phyloP scores from a whole-genome alignment of 768 basidiomycete genomes.

The Amylocystis lapponica region DNA sequence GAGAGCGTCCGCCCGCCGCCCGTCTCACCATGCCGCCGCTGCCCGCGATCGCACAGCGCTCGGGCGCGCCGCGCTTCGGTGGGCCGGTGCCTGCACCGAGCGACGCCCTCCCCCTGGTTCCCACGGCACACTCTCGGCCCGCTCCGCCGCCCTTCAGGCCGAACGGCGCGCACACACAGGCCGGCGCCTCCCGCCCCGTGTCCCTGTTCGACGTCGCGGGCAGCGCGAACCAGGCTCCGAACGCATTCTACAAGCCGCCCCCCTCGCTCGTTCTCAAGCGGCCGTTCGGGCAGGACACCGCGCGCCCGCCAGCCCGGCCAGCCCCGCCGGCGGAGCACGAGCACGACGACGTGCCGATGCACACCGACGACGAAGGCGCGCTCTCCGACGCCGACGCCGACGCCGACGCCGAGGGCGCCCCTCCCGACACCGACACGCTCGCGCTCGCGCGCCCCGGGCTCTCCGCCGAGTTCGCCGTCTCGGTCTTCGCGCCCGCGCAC shows the following conservation, averaged over 20 bases:
- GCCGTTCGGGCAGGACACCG: slow-evolving; percentile 1
- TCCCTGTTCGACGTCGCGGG: slow-evolving; percentile 38
- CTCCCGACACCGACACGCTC: slow-evolving; percentile 5
- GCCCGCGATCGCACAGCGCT: slow-evolving; percentile 23
- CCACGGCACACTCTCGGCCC: slow-evolving; percentile 1
- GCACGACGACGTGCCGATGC: slow-evolving; percentile 4
- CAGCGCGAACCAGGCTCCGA: slow-evolving; percentile 47
- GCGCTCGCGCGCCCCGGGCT: too few species aligned
- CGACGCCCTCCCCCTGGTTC: slow-evolving; percentile 1
- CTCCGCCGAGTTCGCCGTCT: slow-evolving; percentile 21
- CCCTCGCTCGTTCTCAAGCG: slow-evolving; percentile 15
- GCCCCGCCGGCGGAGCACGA: slow-evolving; percentile 7
- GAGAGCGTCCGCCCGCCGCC: slow-evolving; percentile 36
- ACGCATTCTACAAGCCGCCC: slow-evolving; percentile 65
- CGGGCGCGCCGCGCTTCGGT: slow-evolving; percentile 34
- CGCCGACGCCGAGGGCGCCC: slow-evolving; percentile 16
- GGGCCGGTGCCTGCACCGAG: slow-evolving; percentile 16
- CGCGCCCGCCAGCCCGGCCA: not conserved
- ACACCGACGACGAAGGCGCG: slow-evolving; percentile 14
- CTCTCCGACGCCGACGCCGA: slow-evolving; percentile 11
- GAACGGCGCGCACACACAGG: not conserved
- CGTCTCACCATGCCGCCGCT: slow-evolving; percentile 17
- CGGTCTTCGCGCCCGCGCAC: slow-evolving; percentile 22
- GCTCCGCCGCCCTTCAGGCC: not conserved
- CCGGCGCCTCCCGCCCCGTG: not conserved